phyloP scores from a whole-genome alignment of 2,329 filamentous ascomycete species.

The Aspergillus fumigatus region DNA sequence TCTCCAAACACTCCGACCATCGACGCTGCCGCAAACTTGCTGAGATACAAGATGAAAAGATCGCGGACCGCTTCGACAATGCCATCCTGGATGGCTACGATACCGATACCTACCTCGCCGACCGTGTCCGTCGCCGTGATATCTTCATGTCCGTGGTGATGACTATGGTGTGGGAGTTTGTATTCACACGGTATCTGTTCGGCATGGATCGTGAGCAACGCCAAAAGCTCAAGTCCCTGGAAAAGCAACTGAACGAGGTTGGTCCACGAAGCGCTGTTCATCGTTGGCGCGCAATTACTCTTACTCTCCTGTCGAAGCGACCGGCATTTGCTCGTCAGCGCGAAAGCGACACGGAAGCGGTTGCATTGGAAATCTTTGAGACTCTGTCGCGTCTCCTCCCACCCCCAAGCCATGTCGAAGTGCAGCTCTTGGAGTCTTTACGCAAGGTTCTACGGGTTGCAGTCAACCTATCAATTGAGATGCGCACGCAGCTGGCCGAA shows the following conservation, averaged over 20 bases:
- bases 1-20: constrained; percentile 96
- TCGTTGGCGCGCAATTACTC: constrained; percentile 92
- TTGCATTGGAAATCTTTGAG: constrained; percentile 85
- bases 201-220: constrained; percentile 97
- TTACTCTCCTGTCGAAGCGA: constrained; percentile 80
- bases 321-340: constrained; percentile 77
- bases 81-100: constrained; percentile 90
- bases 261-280: constrained; percentile 85
- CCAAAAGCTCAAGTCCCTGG: constrained; percentile 92
- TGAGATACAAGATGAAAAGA: constrained; percentile 86
- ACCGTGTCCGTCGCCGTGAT: constrained; percentile 83
- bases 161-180: constrained; percentile 99
- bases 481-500: constrained; percentile 94
- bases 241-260: constrained; percentile 85
- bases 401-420: constrained; percentile 74
- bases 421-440: constrained; percentile 76
- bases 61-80: constrained; percentile 91
- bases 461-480: constrained; percentile 87
- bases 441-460: constrained; percentile 84
- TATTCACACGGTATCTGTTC: constrained; percentile 96
- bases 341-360: constrained; percentile 85
- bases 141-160: constrained; percentile 99
- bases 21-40: constrained; percentile 76
- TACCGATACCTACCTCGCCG: constrained; percentile 79
- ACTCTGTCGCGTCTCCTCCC: constrained; percentile 81